Conservation (phyloP, 768 basidiomycete genomes). For the Hypholoma fasciculare region DNA sequence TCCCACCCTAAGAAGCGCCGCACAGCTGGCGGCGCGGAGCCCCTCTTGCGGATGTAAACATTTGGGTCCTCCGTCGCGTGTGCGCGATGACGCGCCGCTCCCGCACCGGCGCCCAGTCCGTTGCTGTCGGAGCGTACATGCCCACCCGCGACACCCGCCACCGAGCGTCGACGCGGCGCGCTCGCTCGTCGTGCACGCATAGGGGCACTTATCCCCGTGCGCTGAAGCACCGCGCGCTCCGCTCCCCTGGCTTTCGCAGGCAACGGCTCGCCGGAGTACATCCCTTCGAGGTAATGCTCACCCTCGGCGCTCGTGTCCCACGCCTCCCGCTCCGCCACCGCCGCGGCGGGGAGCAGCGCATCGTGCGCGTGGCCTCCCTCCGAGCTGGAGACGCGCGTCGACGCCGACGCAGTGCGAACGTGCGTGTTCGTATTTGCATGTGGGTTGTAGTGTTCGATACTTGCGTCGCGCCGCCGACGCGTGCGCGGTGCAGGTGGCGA, state of each 20-base stretch:
- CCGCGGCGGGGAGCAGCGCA: background rate
- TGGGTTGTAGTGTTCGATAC: background rate
- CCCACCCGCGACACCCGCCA: too few relatives aligned
- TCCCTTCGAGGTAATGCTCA: background rate
- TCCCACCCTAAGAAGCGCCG: constrained; percentile 17
- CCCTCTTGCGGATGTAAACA: constrained; percentile 15
- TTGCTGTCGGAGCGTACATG: too few relatives aligned
- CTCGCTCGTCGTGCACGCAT: too few relatives aligned
- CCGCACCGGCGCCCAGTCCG: background rate
- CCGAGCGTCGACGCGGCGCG: too few relatives aligned
- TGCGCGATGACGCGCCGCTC: background rate
- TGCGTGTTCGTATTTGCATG: background rate
- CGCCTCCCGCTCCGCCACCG: background rate
- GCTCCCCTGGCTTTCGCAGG: background rate
- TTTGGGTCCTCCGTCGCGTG: constrained; percentile 14
- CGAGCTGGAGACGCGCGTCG: background rate
- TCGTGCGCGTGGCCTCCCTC: background rate
- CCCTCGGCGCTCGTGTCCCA: background rate
- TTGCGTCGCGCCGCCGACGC: background rate
- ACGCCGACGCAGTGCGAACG: background rate
- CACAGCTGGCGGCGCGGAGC: constrained; percentile 11
- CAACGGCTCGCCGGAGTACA: background rate
- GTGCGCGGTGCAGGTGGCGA: background rate
- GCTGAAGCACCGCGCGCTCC: background rate
- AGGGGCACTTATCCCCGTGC: background rate